A percentile compares a stretch with the other conserved stretches of the same genome.
phyloP scores from a whole-genome alignment of 345 rosid genomes.

The Syzygium aromaticum region DNA sequence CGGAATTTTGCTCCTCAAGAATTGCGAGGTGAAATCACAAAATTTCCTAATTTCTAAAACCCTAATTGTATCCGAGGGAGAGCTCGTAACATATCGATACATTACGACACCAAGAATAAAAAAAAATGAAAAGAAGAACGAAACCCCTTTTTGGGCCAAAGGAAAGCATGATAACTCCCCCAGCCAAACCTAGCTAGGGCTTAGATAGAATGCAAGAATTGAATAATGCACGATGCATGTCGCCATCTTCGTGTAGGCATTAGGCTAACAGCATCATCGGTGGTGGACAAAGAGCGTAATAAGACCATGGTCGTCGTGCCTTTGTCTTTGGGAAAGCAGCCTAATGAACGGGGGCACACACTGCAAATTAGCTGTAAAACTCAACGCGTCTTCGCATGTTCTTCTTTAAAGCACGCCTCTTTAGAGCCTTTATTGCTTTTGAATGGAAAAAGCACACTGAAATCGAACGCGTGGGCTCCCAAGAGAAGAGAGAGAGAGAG shows the following conservation, averaged over 20 bases:
- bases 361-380: conserved; percentile 2
- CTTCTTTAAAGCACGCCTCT: not conserved
- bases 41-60: not conserved
- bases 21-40: not conserved
- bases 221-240: not conserved
- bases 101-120: not conserved
- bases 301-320: not conserved
- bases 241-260: not conserved
- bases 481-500: not conserved
- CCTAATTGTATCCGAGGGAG: not conserved
- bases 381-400: conserved; percentile 6
- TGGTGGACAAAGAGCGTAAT: not conserved
- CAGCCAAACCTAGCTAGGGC: not conserved
- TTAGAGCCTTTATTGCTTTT: conserved; percentile 4
- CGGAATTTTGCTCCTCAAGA: not conserved
- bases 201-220: not conserved
- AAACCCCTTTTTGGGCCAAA: not conserved
- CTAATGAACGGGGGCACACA: not conserved
- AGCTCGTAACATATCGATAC: not conserved
- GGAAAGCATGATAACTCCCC: not conserved
- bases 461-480: not conserved
- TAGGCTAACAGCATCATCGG: not conserved
- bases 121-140: not conserved
- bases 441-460: not conserved
- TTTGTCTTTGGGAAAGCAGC: not conserved